phyloP scores from a whole-genome alignment of 1,284 basidiomycete species.

The Pyrrhoderma noxium region DNA sequence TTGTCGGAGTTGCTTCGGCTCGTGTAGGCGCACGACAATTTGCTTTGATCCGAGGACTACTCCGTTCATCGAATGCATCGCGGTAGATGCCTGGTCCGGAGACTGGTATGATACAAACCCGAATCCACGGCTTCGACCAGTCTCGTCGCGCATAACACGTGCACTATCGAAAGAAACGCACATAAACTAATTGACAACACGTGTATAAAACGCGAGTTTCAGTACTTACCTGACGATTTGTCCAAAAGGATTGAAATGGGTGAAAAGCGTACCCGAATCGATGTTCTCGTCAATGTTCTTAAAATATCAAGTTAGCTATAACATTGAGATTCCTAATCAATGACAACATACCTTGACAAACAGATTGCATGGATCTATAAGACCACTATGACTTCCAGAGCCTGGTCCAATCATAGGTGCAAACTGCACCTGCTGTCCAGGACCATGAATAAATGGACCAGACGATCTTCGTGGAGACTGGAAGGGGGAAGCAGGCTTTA shows the following conservation, averaged over 20 bases:
- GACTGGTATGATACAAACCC: constrained; percentile 91
- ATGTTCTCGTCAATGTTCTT: constrained; percentile 74
- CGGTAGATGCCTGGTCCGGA: constrained; percentile 72
- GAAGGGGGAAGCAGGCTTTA: constrained; percentile 30
- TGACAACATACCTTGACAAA: constrained; percentile 66
- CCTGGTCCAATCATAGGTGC: constrained; percentile 69
- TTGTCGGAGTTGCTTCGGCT: constrained; percentile 82
- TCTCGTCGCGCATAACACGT: constrained; percentile 88
- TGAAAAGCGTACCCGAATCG: constrained; percentile 74
- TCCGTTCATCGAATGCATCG: constrained; percentile 78
- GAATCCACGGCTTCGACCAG: constrained; percentile 80
- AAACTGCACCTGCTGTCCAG: constrained; percentile 82
- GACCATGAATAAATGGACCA: constrained; percentile 67
- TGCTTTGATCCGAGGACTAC: constrained; percentile 62
- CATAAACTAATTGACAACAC: background rate
- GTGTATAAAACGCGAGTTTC: constrained; percentile 12
- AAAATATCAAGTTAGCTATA: background rate
- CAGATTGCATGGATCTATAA: constrained; percentile 87
- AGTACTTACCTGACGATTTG: constrained; percentile 67
- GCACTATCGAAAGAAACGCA: constrained; percentile 45
- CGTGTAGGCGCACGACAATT: constrained; percentile 80
- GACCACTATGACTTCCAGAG: constrained; percentile 71
- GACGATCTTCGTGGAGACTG: constrained; percentile 27
- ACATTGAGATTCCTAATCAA: background rate
- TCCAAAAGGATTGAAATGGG: constrained; percentile 76